Percentiles rank a stretch among this genome's conserved stretches.
Conservation (phyloP, 306 rosid genomes). For the Quercus suber region DNA sequence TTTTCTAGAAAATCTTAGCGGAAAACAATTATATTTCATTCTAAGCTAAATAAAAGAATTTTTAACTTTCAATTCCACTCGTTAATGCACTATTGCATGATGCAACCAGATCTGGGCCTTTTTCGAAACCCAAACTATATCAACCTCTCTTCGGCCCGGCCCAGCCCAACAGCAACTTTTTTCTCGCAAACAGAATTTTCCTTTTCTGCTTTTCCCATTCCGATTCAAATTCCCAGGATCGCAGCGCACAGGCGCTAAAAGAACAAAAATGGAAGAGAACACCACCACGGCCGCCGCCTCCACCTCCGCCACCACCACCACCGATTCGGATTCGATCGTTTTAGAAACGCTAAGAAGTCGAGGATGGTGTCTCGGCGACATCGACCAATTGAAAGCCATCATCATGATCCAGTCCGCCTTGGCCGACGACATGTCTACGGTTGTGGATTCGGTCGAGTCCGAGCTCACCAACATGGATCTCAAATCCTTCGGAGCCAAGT, state of each 20-base stretch:
- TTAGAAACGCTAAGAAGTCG: slow-evolving; percentile 40
- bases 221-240: background rate
- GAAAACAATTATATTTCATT: too few species aligned
- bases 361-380: slow-evolving; percentile 48
- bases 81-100: too few species aligned
- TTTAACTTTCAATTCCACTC: too few species aligned
- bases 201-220: too few species aligned
- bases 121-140: too few species aligned
- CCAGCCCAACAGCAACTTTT: background rate
- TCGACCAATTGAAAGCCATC: slow-evolving; percentile 33
- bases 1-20: fast-evolving
- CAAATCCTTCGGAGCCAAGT: slow-evolving; percentile 38
- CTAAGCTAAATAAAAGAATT: too few species aligned
- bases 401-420: slow-evolving; percentile 39
- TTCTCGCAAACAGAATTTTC: background rate
- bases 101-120: too few species aligned
- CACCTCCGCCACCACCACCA: slow-evolving; percentile 4
- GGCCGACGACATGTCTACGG: slow-evolving; percentile 34
- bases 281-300: background rate
- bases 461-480: slow-evolving; percentile 52
- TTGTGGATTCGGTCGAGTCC: slow-evolving; percentile 36
- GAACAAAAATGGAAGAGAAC: slow-evolving; percentile 28
- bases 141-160: background rate
- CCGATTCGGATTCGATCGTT: slow-evolving; percentile 10
- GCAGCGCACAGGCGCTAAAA: background rate